phyloP scores from a whole-genome alignment of 306 rosid species.

The Herpetospermum pedunculosum region DNA sequence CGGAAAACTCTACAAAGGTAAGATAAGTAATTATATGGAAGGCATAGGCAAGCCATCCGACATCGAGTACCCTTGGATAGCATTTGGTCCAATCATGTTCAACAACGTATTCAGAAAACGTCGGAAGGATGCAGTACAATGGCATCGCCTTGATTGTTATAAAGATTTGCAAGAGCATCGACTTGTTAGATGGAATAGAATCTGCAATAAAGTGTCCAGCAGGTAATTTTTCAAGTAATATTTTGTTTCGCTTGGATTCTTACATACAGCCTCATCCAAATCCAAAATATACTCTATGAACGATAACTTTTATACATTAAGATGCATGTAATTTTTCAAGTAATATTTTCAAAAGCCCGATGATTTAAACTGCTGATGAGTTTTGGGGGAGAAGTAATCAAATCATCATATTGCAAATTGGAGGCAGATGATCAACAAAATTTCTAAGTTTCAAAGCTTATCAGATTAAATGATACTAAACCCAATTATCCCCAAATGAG shows the following conservation, averaged over 20 bases:
- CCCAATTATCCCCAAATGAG: background rate
- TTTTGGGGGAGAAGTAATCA: background rate
- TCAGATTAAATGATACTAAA: background rate
- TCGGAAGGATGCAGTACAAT: conserved; percentile 65
- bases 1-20: conserved; percentile 63
- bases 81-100: conserved; percentile 77
- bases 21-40: conserved; percentile 43
- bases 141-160: conserved; percentile 93
- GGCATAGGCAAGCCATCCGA: conserved; percentile 47
- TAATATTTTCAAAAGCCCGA: background rate
- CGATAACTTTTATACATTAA: background rate
- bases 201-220: conserved; percentile 38
- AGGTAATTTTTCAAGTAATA: too few species aligned
- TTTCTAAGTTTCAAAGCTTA: background rate
- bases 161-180: conserved; percentile 72
- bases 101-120: conserved; percentile 58
- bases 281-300: background rate
- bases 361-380: background rate
- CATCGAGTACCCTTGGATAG: conserved; percentile 49
- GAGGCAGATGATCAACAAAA: background rate
- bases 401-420: background rate
- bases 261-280: background rate
- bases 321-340: background rate
- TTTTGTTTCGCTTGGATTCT: background rate
- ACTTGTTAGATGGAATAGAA: conserved; percentile 60